Percentiles rank a stretch among this genome's conserved stretches.
Conservation (phyloP, 805 yeast species). For the Vanderwaltozyma yarrowii region DNA sequence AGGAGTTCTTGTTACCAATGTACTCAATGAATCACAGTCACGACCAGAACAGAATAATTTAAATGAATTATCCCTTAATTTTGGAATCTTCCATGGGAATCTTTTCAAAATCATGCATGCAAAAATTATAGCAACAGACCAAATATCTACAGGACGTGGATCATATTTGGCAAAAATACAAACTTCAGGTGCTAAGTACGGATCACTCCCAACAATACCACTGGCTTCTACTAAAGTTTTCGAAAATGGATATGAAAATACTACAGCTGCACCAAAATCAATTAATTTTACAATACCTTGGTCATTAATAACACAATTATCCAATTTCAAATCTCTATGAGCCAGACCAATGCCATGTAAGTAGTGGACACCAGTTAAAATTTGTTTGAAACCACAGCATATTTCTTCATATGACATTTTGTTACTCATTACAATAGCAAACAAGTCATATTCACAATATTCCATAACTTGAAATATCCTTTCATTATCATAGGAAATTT, state of each 20-base stretch:
- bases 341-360: conserved; percentile 76
- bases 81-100: conserved; percentile 89
- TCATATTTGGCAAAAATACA: conserved; percentile 68
- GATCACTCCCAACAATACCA: conserved; percentile 78
- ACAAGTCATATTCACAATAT: conserved; percentile 81
- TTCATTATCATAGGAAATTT: conserved; percentile 78
- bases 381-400: conserved; percentile 81
- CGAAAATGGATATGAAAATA: conserved; percentile 74
- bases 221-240: conserved; percentile 58
- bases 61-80: conserved; percentile 65
- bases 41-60: conserved; percentile 65
- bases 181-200: conserved; percentile 83
- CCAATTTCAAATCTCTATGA: conserved; percentile 81
- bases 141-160: conserved; percentile 82
- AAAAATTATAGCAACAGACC: conserved; percentile 82
- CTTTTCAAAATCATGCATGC: conserved; percentile 82
- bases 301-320: conserved; percentile 74
- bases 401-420: conserved; percentile 71
- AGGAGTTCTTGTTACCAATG: conserved; percentile 37
- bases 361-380: conserved; percentile 66
- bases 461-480: conserved; percentile 87
- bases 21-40: conserved; percentile 52
- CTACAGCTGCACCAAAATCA: conserved; percentile 87
- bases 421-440: conserved; percentile 90
- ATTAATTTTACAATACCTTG: conserved; percentile 79